Evolutionary conservation across 129 eudicot genomes (phyloP).

Genomic region (Mikania micrantha): DNA sequence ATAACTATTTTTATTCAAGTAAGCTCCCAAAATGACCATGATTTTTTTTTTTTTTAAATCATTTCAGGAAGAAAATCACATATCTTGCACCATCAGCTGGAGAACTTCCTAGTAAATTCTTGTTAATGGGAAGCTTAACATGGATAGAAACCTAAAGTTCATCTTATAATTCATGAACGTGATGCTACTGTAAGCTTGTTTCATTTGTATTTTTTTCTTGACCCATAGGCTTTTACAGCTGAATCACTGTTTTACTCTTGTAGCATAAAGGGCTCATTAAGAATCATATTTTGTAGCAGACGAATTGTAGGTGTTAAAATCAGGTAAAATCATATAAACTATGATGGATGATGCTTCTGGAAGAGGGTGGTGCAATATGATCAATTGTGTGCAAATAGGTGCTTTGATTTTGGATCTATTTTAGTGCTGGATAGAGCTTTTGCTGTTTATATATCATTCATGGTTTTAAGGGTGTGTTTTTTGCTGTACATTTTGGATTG

Average conservation of each 20-base stretch:
- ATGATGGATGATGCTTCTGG: neutral
- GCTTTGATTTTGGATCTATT: neutral
- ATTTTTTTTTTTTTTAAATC: neutral
- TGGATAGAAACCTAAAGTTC: slow-evolving; percentile 62
- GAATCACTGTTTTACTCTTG: neutral
- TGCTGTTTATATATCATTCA: neutral
- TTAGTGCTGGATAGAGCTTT: neutral
- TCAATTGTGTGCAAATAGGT: neutral
- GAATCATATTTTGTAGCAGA: slow-evolving; percentile 1
- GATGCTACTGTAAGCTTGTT: neutral
- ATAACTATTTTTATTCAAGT: neutral
- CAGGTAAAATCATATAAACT: neutral
- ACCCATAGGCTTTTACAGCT: neutral
- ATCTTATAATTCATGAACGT: neutral
- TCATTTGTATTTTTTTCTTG: neutral
- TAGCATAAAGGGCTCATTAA: neutral
- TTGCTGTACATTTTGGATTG: neutral
- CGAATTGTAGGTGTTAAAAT: neutral
- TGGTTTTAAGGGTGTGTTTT: neutral
- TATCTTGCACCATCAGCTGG: slow-evolving; percentile 94
- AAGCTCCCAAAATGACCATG: neutral
- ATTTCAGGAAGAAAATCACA: slow-evolving; percentile 74
- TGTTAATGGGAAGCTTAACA: slow-evolving; percentile 67
- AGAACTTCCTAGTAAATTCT: slow-evolving; percentile 71
- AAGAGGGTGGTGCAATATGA: neutral